phyloP scores from a whole-genome alignment of 2,329 filamentous ascomycete species.

The Intubia oerlemansii region DNA sequence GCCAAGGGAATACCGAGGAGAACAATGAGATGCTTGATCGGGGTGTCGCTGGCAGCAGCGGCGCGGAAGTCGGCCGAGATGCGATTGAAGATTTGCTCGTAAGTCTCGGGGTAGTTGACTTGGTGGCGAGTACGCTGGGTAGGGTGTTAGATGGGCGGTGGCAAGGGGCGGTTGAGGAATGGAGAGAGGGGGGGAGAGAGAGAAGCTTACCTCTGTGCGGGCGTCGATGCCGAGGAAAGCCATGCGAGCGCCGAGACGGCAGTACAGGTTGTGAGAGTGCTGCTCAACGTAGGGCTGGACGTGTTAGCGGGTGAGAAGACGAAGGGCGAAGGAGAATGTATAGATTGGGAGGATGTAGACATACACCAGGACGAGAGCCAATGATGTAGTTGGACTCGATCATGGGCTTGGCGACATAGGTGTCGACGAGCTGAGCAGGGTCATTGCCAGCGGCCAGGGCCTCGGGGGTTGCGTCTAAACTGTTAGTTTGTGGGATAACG shows the following conservation, averaged over 20 bases:
- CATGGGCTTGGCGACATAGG: conserved; percentile 40
- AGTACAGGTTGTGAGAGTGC: conserved; percentile 68
- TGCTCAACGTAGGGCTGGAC: conserved; percentile 70
- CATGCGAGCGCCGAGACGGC: conserved; percentile 62
- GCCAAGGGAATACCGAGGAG: conserved; percentile 74
- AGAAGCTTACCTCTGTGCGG: conserved; percentile 54
- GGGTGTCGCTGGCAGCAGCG: conserved; percentile 44
- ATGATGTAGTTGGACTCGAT: conserved; percentile 56
- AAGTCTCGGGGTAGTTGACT: conserved; percentile 85
- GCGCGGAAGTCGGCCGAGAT: conserved; percentile 47
- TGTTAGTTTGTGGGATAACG: neutral
- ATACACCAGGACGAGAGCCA: conserved; percentile 50
- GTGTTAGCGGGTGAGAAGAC: too few species aligned
- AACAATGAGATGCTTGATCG: conserved; percentile 74
- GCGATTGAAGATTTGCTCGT: conserved; percentile 62
- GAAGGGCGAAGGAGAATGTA: too few species aligned
- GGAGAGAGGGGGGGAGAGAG: neutral
- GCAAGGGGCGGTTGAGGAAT: too few species aligned
- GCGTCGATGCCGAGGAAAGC: conserved; percentile 82
- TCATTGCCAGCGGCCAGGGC: conserved; percentile 19
- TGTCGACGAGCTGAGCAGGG: conserved; percentile 49
- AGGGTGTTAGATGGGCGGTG: too few species aligned
- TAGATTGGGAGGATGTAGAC: conserved; percentile 16
- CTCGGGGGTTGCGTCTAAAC: conserved; percentile 17
- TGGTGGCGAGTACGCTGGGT: conserved; percentile 62